Evolutionary conservation across 2,329 filamentous ascomycete genomes (phyloP).

Genomic region (Exophiala phaeomuriformis): DNA sequence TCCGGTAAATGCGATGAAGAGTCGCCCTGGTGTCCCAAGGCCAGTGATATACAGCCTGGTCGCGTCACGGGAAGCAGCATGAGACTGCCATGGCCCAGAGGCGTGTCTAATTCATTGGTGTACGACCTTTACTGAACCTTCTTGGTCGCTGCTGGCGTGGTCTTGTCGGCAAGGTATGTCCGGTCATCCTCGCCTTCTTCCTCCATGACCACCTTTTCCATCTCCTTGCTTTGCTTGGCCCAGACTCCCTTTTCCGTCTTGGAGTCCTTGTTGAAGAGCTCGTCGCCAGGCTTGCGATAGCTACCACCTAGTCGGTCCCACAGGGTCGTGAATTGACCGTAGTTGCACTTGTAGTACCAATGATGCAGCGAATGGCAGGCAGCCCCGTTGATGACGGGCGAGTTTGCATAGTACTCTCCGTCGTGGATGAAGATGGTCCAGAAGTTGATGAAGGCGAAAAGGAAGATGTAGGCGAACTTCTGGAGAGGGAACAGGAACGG

Average conservation of each 20-base stretch:
- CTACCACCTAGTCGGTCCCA: slow-evolving; percentile 85
- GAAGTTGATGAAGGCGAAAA: slow-evolving; percentile 90
- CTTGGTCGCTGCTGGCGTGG: too few species aligned
- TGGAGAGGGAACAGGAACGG: slow-evolving; percentile 88
- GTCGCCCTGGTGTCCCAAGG: too few species aligned
- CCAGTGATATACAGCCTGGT: too few species aligned
- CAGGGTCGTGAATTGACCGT: slow-evolving; percentile 86
- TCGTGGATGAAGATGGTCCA: slow-evolving; percentile 97
- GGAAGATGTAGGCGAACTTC: slow-evolving; percentile 75
- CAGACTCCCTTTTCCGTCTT: slow-evolving; percentile 80
- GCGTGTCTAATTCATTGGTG: too few species aligned
- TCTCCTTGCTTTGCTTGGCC: slow-evolving; percentile 67
- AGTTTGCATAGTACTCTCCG: slow-evolving; percentile 87
- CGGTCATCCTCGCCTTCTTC: slow-evolving; percentile 56
- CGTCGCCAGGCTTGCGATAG: slow-evolving; percentile 77
- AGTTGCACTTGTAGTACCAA: slow-evolving; percentile 76
- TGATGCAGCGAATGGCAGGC: slow-evolving; percentile 94
- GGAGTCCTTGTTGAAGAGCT: slow-evolving; percentile 73
- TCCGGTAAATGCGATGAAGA: too few species aligned
- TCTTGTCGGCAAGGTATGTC: slow-evolving; percentile 30
- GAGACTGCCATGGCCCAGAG: too few species aligned
- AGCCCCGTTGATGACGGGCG: slow-evolving; percentile 85
- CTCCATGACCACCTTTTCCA: slow-evolving; percentile 67
- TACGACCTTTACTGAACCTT: too few species aligned
- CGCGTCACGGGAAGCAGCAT: too few species aligned